Evolutionary conservation across 371 early-diverging fungal genomes (phyloP), one percentile per base, ranked within the genome.

Genomic region (Saksenaea vasiformis): DNA sequence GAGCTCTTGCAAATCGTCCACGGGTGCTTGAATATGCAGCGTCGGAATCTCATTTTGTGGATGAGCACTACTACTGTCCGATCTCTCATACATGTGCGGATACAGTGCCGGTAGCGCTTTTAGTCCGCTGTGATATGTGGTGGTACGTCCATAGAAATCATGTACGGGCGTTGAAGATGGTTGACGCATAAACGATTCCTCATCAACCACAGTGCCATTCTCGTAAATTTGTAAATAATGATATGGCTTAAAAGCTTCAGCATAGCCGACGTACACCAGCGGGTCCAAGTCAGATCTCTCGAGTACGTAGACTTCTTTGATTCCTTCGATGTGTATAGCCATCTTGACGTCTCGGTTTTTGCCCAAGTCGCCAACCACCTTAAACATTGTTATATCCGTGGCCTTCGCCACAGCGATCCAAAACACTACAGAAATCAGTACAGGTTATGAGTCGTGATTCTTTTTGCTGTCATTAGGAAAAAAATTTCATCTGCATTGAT

Each of bases 21-120:
- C 57, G 9, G 51, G 56, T 0, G 73, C 43, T 38, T 59, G 54
- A 44, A 78, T 36, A 38, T 78, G 79, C 3, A 73, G 44, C 0
- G 76, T 73, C 8, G 76, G 62, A 17, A 71, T 71, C n/a, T 71
- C 72, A 22, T 67, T 54, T 3, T n/a, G 17, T 13, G 68, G 70
- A 38, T 75, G 75, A 2, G 67, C 60, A 26, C 13, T 28, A 1
- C 26, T 31, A 11, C 64, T 64, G 26, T 66, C 64, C 13, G 56
- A 13, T 22, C 58, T 43, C 1, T 64, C 35, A 22, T 59, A 31
- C n/a, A 36, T 22, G 8, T 36, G 13, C 37, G 26, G 26, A 36
- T 39, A 60, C 13, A 27, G 3, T 5, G 36, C 60, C 15, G 53
- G 43, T 27, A 39, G 36, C 15, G 26, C 41, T 38, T 22, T 54